Evolutionary conservation across 192 early-diverging fungal genomes (phyloP), one percentile per base, ranked within the genome.

Genomic region (Gaertneriomyces sp.): DNA sequence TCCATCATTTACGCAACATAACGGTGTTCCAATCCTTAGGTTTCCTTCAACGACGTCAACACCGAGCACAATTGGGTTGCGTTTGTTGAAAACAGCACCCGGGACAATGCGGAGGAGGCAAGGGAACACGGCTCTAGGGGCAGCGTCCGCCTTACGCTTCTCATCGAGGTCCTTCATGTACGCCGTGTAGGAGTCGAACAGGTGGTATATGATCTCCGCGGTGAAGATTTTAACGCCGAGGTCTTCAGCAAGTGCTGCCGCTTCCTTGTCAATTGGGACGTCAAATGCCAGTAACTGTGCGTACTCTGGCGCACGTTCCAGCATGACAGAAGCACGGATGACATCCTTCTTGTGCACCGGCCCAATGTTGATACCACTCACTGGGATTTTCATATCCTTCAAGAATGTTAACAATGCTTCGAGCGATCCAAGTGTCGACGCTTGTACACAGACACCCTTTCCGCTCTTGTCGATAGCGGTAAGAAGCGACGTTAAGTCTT

Each of bases 291-390:
- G 65, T 11, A 83, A 45, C 61, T 83, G 78, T 4, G 83, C 79
- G 51, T 77, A 87, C 68, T 99, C 91, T 47, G 82, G 84, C 53
- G 91, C 90, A 52, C 86, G 87, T 68, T 99, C 95, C 69, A 96
- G 76, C 97, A 99, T 98, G 14, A 88, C 84, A 58, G 83, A 86
- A 40, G 93, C 92, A 20, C 90, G 86, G 72, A 89, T 92, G 8
- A 99, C 87, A 80, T 98, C 94, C 77, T 94, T 95, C 73, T 93
- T 99, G 84, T 95, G 92, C 7, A 99, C 93, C 38, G 97, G 92
- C 42, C 97, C 97, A 77, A 99, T 91, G 72, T 93, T 94, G 78
- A 96, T 92, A 47, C 92, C 94, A 33, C 91, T 89, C 4, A 99
- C 95, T 5, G 97, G 97, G 74, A 99, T 98, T 74, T 96, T 93